A percentile compares a stretch with the other conserved stretches of the same genome.
Conservation (phyloP, 345 rosid genomes). For the Corchorus capsularis region DNA sequence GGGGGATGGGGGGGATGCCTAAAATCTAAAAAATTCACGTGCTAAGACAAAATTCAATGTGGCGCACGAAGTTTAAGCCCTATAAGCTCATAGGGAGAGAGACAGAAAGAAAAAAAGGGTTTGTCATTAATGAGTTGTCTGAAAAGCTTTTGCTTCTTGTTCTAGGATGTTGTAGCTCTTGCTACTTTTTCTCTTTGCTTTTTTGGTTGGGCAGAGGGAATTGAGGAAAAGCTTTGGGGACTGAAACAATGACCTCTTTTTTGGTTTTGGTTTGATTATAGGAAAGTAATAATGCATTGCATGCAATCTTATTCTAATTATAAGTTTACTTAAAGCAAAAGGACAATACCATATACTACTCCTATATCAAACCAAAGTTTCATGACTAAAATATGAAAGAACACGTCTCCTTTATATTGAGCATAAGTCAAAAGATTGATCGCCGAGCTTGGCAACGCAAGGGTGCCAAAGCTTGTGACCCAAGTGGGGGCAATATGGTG, state of each 20-base stretch:
- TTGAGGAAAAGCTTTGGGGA: background rate
- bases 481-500: no score
- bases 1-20: background rate
- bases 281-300: background rate
- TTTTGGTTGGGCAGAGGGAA: background rate
- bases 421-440: no score
- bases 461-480: no score
- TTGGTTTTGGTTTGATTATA: background rate
- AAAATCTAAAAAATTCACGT: slow-evolving; percentile 18
- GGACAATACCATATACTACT: no score
- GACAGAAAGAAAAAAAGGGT: background rate
- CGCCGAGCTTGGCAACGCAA: no score
- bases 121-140: slow-evolving; percentile 19
- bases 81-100: background rate
- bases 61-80: slow-evolving; percentile 5
- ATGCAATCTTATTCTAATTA: background rate
- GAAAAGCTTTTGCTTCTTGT: background rate
- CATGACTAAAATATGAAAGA: no score
- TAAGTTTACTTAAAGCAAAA: background rate
- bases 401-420: no score
- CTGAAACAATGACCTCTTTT: background rate
- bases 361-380: no score
- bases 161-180: background rate
- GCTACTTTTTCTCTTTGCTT: background rate
- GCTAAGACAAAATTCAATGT: slow-evolving; percentile 3